phyloP scores from a whole-genome alignment of 768 basidiomycete species.

The Leucosporidium creatinivorum region DNA sequence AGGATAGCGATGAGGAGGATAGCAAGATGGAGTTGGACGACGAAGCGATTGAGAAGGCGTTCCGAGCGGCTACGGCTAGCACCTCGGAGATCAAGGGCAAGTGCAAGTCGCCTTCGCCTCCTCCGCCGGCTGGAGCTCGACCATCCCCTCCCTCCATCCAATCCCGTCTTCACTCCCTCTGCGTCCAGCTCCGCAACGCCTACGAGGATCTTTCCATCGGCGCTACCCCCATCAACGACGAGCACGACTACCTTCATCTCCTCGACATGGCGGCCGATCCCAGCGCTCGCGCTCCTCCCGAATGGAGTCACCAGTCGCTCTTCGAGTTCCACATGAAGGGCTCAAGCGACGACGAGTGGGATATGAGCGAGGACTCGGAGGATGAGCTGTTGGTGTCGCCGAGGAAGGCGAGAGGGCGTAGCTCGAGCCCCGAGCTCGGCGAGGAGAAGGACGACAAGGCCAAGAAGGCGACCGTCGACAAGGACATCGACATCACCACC shows the following conservation, averaged over 20 bases:
- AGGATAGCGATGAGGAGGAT: background rate
- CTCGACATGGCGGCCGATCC: conserved; percentile 15
- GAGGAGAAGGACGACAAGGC: background rate
- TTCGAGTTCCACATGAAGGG: conserved; percentile 13
- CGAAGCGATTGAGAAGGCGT: background rate
- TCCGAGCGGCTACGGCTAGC: too few species aligned
- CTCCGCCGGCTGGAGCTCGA: background rate
- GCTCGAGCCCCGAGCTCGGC: background rate
- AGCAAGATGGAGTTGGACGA: background rate
- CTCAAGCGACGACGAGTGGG: background rate
- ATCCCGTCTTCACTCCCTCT: background rate
- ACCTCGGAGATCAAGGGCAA: too few species aligned
- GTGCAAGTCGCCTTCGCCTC: background rate
- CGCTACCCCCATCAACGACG: background rate
- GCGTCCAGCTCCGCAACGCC: conserved; percentile 18
- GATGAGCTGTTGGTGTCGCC: too few species aligned
- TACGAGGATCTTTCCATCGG: conserved; percentile 23
- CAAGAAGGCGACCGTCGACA: background rate
- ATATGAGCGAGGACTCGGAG: background rate
- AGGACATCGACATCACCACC: background rate
- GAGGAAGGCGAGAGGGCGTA: background rate
- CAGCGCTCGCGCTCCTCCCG: background rate
- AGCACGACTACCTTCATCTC: conserved; percentile 1
- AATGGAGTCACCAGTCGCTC: conserved; percentile 7
- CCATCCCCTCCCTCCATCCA: background rate